Percentiles rank a stretch among this genome's conserved stretches.
These are phyloP conservation scores for Parascedosporium putredinis DNA, from an alignment of 2,329 filamentous ascomycete genomes.

Conservation along the genomic window DNA sequence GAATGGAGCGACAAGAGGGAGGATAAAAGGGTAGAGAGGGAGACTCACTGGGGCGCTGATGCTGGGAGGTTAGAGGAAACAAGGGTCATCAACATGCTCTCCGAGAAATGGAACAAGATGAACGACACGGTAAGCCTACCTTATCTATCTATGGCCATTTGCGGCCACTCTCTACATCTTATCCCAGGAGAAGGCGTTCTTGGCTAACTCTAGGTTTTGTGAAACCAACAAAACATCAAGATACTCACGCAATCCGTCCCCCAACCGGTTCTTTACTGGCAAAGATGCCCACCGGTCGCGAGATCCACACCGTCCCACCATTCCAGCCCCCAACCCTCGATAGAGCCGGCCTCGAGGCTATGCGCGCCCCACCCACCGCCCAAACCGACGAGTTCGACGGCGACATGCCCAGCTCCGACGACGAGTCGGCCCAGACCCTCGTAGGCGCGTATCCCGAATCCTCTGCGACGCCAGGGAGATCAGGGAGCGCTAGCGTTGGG, in stretches of 20 bases:
- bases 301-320: slow-evolving; percentile 64
- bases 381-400: slow-evolving; percentile 26
- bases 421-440: slow-evolving; percentile 18
- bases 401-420: slow-evolving; percentile 32
- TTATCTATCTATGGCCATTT: not conserved
- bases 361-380: slow-evolving; percentile 45
- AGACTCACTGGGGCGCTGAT: slow-evolving; percentile 65
- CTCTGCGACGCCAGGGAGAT: slow-evolving; percentile 12
- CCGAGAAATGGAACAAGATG: slow-evolving; percentile 81
- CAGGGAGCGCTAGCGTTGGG: not conserved
- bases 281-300: slow-evolving; percentile 77
- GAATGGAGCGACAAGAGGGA: slow-evolving; percentile 69
- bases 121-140: slow-evolving; percentile 68
- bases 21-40: slow-evolving; percentile 68
- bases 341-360: slow-evolving; percentile 49
- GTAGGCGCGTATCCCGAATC: slow-evolving; percentile 4
- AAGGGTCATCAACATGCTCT: slow-evolving; percentile 75
- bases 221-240: slow-evolving; percentile 26
- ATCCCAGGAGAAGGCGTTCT: not conserved
- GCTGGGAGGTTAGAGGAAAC: slow-evolving; percentile 77
- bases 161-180: not conserved
- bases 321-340: slow-evolving; percentile 59
- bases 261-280: slow-evolving; percentile 60
- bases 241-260: slow-evolving; percentile 70
- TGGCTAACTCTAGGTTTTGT: no score